Conservation (phyloP, 2,329 filamentous ascomycete species). For the Monosporascus sp. region DNA sequence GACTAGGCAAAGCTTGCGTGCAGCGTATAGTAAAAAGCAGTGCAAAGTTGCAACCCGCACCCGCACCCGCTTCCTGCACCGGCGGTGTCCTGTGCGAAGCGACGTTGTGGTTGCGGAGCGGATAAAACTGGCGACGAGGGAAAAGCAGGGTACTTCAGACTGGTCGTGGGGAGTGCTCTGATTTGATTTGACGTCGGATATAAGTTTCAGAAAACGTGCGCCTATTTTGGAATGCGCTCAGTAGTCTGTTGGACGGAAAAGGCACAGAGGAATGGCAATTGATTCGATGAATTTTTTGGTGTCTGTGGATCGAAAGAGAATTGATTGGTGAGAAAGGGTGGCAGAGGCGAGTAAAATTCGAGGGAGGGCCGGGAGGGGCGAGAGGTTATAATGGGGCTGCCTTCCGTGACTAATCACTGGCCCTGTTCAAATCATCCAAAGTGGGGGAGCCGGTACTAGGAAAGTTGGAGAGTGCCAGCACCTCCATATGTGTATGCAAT, state of each 20-base stretch:
- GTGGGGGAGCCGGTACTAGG: constrained; percentile 1
- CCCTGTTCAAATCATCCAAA: constrained; percentile 14
- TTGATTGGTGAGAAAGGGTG: constrained; percentile 31
- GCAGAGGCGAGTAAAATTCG: constrained; percentile 29
- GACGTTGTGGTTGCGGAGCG: constrained; percentile 10
- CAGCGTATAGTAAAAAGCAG: neutral
- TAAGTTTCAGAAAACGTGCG: constrained; percentile 19
- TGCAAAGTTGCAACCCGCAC: neutral
- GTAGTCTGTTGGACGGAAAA: constrained; percentile 23
- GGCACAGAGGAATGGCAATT: constrained; percentile 21
- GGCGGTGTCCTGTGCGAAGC: no score
- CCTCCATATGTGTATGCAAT: no score
- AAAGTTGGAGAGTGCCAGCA: neutral
- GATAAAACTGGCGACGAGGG: constrained; percentile 11
- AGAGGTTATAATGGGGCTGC: constrained; percentile 29
- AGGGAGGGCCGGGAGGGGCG: constrained; percentile 23
- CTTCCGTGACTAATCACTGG: constrained; percentile 30
- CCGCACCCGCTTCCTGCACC: no score
- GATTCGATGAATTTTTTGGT: constrained; percentile 30
- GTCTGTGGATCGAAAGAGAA: constrained; percentile 28
- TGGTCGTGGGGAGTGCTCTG: constrained; percentile 12
- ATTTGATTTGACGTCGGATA: constrained; percentile 21
- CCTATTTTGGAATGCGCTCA: constrained; percentile 16
- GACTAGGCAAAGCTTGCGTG: neutral
- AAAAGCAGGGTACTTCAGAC: neutral